Base-by-base conservation (phyloP, 1,284 basidiomycete species). In the Microbotryum intermedium region DNA sequence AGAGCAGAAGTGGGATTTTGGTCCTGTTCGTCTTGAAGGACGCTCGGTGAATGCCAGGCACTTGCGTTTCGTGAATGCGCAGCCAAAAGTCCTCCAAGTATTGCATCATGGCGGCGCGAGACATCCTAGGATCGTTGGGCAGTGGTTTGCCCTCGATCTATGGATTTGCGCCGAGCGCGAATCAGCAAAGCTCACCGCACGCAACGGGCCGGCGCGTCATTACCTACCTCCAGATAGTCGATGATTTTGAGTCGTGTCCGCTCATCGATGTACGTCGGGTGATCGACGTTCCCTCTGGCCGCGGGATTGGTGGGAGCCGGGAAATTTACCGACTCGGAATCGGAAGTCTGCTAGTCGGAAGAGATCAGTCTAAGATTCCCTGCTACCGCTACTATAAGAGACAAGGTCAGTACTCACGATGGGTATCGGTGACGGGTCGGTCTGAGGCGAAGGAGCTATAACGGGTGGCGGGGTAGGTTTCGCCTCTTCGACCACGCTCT, bases 61-160 rank as follows among this genome's bases (percentile, higher is more conserved):
- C 62, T 21, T 66, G 65, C 25, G 65, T 66, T 50, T 68, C 64
- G 57, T 68, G 67, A 29, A 68, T 55, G 23, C 63, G 57, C 42
- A 57, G 50, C 67, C 67, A 68, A 50, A 66, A 68, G 1, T 64
- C 47, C 2, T 56, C 50, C 21, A 68, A 53, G 46, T 66, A 64
- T 39, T 62, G 53, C 30, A 51, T 45, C 62, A 68, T 60, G 7
- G 59, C 55, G 18, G 54, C 57, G 9, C 55, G 34, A 11, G 62
- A 60, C 47, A 68, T 58, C 1, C 64, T 57, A 16, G 59, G 51
- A 44, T 68, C 66, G 25, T 48, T 51, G 7, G 56, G 67, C 6
- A 68, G 55, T 20, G 53, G 50, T 1, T 44, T 39, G 57, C 61
- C 66, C 23, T 66, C 64, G 8, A 60, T 55, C 66, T 67, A 50